Evolutionary conservation across 805 yeast species (phyloP).

Genomic region (Saturnispora diversa): DNA sequence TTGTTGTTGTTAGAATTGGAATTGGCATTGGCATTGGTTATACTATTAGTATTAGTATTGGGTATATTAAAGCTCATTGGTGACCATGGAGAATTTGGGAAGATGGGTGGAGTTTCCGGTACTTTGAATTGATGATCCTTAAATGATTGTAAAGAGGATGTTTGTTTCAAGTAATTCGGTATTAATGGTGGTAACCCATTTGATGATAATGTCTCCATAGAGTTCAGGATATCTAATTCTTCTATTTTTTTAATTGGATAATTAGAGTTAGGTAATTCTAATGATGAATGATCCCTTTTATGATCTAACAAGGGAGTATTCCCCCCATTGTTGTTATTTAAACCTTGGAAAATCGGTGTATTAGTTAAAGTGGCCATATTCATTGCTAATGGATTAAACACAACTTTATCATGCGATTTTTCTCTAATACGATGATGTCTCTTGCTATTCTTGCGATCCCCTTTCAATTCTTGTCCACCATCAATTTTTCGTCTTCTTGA

Average conservation of each 20-base stretch:
- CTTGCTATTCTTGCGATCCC: not conserved
- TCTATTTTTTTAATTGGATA: not conserved
- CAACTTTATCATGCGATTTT: constrained; percentile 13
- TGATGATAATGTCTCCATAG: not conserved
- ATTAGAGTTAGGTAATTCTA: not conserved
- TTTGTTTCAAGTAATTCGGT: not conserved
- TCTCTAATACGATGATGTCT: not conserved
- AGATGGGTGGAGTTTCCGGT: not conserved
- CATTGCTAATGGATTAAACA: constrained; percentile 27
- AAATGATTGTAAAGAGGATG: not conserved
- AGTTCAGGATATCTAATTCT: not conserved
- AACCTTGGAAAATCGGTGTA: constrained; percentile 2
- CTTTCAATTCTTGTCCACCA: not conserved
- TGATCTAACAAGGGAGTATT: too few relatives aligned
- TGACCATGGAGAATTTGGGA: not conserved
- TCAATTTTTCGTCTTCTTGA: constrained; percentile 30
- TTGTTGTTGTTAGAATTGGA: constrained; percentile 11
- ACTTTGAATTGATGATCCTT: too few relatives aligned
- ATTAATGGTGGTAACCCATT: not conserved
- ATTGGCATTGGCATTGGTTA: not conserved
- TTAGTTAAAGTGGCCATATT: constrained; percentile 13
- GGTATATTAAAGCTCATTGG: not conserved
- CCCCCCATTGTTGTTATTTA: too few relatives aligned
- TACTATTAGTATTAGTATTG: constrained; percentile 2
- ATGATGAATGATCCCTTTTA: too few relatives aligned